Evolutionary conservation across 306 rosid genomes (phyloP).

Genomic region (Elaeagnus macrophylla): DNA sequence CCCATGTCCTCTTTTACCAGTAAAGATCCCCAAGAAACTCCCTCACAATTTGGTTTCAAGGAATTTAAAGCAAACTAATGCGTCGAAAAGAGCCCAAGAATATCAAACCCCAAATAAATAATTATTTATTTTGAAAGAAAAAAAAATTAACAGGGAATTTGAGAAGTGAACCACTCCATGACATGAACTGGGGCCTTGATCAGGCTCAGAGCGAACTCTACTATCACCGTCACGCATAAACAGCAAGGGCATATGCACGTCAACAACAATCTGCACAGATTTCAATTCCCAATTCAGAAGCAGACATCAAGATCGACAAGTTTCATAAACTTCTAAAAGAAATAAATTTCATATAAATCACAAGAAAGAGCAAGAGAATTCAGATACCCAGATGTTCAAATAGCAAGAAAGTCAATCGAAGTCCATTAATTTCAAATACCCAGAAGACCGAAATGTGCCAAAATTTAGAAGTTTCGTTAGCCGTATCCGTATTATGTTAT

Average conservation of each 20-base stretch:
- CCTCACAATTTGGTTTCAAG: too few species aligned
- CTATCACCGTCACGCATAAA: slow-evolving; percentile 70
- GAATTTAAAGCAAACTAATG: not conserved
- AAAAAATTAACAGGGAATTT: slow-evolving; percentile 50
- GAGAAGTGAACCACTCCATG: slow-evolving; percentile 83
- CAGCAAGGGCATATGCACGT: slow-evolving; percentile 88
- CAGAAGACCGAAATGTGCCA: slow-evolving; percentile 3
- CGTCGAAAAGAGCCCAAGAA: not conserved
- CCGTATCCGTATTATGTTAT: too few species aligned
- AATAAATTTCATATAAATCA: not conserved
- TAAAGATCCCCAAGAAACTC: too few species aligned
- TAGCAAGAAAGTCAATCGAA: not conserved
- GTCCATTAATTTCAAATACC: not conserved
- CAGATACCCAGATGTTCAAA: slow-evolving; percentile 1
- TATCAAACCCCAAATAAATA: not conserved
- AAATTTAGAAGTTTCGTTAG: not conserved
- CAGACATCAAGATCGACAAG: slow-evolving; percentile 2
- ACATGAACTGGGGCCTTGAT: slow-evolving; percentile 82
- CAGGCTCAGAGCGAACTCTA: slow-evolving; percentile 63
- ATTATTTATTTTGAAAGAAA: not conserved
- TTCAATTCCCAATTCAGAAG: slow-evolving; percentile 9
- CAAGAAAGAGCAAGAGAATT: not conserved
- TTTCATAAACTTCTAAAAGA: slow-evolving; percentile 4
- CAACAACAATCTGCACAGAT: slow-evolving; percentile 42
- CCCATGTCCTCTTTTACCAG: too few species aligned